A percentile compares a stretch with the other conserved stretches of the same genome.
These are phyloP conservation scores for Trametes villosa DNA, from an alignment of 768 basidiomycete species.

Conservation along the genomic window DNA sequence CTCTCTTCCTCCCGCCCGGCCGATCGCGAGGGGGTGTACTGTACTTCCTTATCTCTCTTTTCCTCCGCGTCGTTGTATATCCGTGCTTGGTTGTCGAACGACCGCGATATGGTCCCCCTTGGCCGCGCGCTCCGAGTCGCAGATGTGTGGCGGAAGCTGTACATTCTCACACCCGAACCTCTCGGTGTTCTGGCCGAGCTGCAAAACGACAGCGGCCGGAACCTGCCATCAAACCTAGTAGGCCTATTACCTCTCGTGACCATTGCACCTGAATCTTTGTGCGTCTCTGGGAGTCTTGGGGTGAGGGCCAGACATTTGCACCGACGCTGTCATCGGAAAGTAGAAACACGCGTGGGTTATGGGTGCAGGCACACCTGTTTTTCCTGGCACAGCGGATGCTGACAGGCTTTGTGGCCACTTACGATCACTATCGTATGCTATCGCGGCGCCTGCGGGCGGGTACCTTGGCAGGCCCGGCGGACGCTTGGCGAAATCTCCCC, in stretches of 20 bases:
- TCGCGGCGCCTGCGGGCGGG: not conserved
- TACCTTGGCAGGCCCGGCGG: constrained; percentile 18
- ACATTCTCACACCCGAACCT: too few relatives aligned
- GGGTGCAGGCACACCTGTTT: not conserved
- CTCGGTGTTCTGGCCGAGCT: too few relatives aligned
- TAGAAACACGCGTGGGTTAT: not conserved
- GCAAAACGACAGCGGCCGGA: too few relatives aligned
- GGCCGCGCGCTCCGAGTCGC: too few relatives aligned
- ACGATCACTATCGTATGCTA: not conserved
- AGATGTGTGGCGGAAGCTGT: too few relatives aligned
- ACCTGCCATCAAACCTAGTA: too few relatives aligned
- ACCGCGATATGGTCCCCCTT: too few relatives aligned
- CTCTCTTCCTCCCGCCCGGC: constrained; percentile 3
- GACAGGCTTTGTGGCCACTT: not conserved
- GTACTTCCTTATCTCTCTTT: constrained; percentile 5
- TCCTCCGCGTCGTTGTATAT: not conserved
- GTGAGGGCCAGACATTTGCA: too few relatives aligned
- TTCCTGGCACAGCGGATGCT: not conserved
- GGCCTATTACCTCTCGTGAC: too few relatives aligned
- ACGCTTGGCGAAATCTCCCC: constrained; percentile 17
- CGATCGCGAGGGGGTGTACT: not conserved
- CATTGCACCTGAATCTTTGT: too few relatives aligned
- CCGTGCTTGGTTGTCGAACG: not conserved
- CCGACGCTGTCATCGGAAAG: not conserved
- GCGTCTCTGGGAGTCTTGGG: too few relatives aligned